phyloP scores from a whole-genome alignment of 306 rosid genomes.

The Cucurbita argyrosperma region DNA sequence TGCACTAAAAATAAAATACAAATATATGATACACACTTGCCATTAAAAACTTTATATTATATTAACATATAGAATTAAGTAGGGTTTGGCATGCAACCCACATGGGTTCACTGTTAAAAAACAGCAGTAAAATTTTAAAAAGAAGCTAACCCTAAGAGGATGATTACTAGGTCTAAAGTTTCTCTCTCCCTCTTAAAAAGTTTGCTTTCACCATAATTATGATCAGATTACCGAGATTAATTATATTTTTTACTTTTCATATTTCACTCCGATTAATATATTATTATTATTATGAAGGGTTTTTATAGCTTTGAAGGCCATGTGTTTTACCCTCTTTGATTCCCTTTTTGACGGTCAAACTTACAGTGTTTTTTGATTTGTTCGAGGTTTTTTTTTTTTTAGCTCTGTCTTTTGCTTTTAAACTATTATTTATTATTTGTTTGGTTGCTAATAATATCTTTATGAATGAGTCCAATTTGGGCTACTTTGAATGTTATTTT shows the following conservation, averaged over 20 bases:
- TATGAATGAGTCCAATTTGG: constrained; percentile 2
- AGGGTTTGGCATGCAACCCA: constrained; percentile 1
- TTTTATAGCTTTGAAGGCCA: constrained; percentile 22
- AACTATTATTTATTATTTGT: constrained; percentile 8
- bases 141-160: not conserved
- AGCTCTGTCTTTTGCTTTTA: constrained; percentile 24
- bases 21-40: too few species aligned
- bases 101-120: constrained; percentile 6
- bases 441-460: not conserved
- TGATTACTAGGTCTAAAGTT: constrained; percentile 25
- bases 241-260: constrained; percentile 20
- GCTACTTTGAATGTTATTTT: not conserved
- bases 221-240: constrained; percentile 30
- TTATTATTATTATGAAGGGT: not conserved
- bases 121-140: constrained; percentile 5
- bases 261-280: not conserved
- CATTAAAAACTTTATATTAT: not conserved
- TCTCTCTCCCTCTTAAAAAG: not conserved
- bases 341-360: constrained; percentile 79
- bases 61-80: not conserved
- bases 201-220: constrained; percentile 14
- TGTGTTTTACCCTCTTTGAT: constrained; percentile 76
- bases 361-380: constrained; percentile 34
- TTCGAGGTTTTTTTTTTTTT: constrained; percentile 47
- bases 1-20: not conserved